These are phyloP conservation scores for Tylopilus felleus DNA, from an alignment of 768 basidiomycete genomes.

Conservation along the genomic window DNA sequence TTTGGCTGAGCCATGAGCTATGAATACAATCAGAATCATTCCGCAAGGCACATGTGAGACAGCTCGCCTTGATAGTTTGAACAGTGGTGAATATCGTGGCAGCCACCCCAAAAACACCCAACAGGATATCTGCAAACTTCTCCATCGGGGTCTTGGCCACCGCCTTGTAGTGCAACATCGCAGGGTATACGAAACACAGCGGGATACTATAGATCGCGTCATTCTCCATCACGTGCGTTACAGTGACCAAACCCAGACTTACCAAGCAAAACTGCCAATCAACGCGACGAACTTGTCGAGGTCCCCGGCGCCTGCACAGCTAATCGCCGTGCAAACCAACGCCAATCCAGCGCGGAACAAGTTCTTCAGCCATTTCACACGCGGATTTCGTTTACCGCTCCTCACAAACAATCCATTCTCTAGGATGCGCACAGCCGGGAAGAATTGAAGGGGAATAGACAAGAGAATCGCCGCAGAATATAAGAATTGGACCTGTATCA, in stretches of 20 bases:
- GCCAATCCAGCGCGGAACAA: conserved; percentile 74
- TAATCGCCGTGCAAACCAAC: conserved; percentile 75
- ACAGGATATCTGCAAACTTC: conserved; percentile 63
- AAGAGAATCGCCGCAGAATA: conserved; percentile 92
- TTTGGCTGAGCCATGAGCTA: conserved; percentile 62
- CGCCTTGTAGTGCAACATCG: conserved; percentile 89
- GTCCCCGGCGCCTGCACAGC: conserved; percentile 80
- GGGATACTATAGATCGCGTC: conserved; percentile 60
- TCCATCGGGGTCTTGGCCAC: conserved; percentile 67
- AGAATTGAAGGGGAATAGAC: conserved; percentile 91
- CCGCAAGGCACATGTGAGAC: background rate
- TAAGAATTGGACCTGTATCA: conserved; percentile 66
- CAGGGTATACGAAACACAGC: conserved; percentile 90
- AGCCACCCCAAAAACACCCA: conserved; percentile 71
- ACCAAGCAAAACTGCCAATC: conserved; percentile 94
- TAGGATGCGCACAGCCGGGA: conserved; percentile 96
- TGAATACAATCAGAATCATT: conserved; percentile 9
- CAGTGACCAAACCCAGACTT: conserved; percentile 32
- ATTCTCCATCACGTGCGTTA: conserved; percentile 3
- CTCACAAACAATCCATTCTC: conserved; percentile 91
- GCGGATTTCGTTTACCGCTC: conserved; percentile 75
- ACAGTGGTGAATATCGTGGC: conserved; percentile 77
- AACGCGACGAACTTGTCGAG: conserved; percentile 95
- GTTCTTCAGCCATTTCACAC: conserved; percentile 98
- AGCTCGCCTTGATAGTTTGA: conserved; percentile 65